Evolutionary conservation across 768 basidiomycete species (phyloP), one percentile per base, ranked within the genome.

Genomic region (Hemileccinum rubropunctum): DNA sequence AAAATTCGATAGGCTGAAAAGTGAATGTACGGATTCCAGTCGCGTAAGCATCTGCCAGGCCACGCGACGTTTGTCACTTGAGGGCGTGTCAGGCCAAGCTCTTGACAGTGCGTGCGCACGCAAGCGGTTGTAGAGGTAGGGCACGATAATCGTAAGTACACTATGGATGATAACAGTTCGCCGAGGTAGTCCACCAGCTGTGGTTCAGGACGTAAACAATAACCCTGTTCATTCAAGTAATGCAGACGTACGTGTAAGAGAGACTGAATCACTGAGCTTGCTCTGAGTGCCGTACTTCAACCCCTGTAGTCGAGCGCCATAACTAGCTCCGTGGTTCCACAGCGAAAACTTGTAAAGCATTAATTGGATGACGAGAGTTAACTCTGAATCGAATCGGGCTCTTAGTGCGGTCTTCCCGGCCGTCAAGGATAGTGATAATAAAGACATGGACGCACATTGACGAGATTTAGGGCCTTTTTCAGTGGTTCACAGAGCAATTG

Each of bases 81-180:
- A 82, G 3, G 94, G 94, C 3, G 88, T 81, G 64, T 97, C 94
- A 1, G 93, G 92, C 94, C 94, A 97, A 37, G 93, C 84, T 54
- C 75, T 74, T 2, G 91, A 91, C 18, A 97, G 73, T 1, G 91
- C 92, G 64, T 88, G 76, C 3, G 76, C 63, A 33, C 90, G 81
- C 42, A 95, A 59, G 42, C 89, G 87, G 35, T 76, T 77, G 62
- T 92, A 84, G 6, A 93, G 50, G 62, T 97, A 97, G 1, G 91
- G 90, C 2, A 87, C 61, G 35, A 93, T 56, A 32, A 93, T 75
- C 0, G 91, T 91, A 44, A 95, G 68, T 9, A 78, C 56, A 21
- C 84, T 83, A 58, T 97, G 92, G 2, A 84, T 58, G 9, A 86
- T 55, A 3, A 94, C 71, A 8, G 73, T 77, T 40, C 73, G 73